Percentiles rank a stretch among this genome's conserved stretches.
Conservation (phyloP, 164 flowering plant genomes). For the Platanus orientalis region DNA sequence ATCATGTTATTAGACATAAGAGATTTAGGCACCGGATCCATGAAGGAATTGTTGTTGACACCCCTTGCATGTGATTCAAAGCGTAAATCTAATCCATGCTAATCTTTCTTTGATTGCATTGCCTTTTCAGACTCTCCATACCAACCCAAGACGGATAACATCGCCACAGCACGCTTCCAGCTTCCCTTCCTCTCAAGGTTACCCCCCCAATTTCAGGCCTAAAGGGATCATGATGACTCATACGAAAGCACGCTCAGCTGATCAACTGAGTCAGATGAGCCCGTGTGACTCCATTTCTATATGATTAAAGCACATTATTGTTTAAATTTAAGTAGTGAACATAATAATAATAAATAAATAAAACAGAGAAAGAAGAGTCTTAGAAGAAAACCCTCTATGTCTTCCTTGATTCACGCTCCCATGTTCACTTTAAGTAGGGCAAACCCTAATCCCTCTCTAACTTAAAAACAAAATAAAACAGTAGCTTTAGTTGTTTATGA, state of each 20-base stretch:
- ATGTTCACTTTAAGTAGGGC: slow-evolving; percentile 14
- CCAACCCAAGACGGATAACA: no score
- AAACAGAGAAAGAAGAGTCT: background rate
- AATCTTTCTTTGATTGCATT: background rate
- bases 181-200: background rate
- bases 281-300: background rate
- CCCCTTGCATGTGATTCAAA: no score
- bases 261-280: background rate
- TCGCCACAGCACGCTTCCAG: background rate
- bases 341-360: background rate
- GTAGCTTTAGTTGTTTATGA: slow-evolving; percentile 1
- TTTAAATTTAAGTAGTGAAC: no score
- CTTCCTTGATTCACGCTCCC: slow-evolving; percentile 16
- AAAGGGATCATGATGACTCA: background rate
- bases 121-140: background rate
- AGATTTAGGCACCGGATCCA: no score
- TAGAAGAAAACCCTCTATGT: background rate
- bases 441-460: slow-evolving; percentile 7
- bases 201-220: no score
- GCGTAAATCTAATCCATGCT: no score
- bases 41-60: no score
- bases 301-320: background rate
- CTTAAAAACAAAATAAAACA: background rate
- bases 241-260: background rate
- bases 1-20: no score